Evolutionary conservation across 1,284 basidiomycete genomes (phyloP), one percentile per base, ranked within the genome.

Genomic region (Apiotrichum siamense): DNA sequence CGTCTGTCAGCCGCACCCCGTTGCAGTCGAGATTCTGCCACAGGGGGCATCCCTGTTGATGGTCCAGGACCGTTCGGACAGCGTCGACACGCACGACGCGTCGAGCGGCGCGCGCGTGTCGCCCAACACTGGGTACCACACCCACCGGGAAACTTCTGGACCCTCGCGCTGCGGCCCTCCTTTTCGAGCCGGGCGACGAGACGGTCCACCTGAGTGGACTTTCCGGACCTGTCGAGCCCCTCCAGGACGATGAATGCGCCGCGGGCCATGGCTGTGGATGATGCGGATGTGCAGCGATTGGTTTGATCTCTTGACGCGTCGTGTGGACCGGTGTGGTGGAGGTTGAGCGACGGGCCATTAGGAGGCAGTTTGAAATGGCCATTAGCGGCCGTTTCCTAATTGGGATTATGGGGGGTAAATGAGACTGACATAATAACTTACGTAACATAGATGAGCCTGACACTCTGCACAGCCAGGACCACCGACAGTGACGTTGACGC

Each of bases 221-320:
- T 96, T 12, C 92, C 92, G 0, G 88, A 90, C 54, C 87, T 79
- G 69, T 96, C 92, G n/a, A 96, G 81, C 3, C 92, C 92, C 72
- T 97, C 92, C 49, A 96, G 79, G 31, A 91, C 91, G 65, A 96
- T 86, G 75, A 97, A 91, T 7, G 84, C 79, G 1, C 88, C 90
- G 49, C 73, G 56, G 12, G 44, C 13, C 44, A 46, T 49, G 20
- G 38, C 45, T n/a, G n/a, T n/a, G n/a, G 37, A 23, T 21, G 39
- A 24, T n/a, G 26, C 21, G 4, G 27, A 13, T 13, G 25, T 10
- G 15, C 29, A 25, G n/a, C 5, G 25, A 13, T 26, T 35, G 23
- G 21, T 12, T 31, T 17, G 29, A 31, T 12, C 12, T 10, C 29
- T 31, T 31, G 29, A 17, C 11, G 11, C 12, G 17, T 17, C 12